A percentile compares a stretch with the other conserved stretches of the same genome.
Conservation (phyloP, 75 land plant genomes). For the Pinus albicaulis region DNA sequence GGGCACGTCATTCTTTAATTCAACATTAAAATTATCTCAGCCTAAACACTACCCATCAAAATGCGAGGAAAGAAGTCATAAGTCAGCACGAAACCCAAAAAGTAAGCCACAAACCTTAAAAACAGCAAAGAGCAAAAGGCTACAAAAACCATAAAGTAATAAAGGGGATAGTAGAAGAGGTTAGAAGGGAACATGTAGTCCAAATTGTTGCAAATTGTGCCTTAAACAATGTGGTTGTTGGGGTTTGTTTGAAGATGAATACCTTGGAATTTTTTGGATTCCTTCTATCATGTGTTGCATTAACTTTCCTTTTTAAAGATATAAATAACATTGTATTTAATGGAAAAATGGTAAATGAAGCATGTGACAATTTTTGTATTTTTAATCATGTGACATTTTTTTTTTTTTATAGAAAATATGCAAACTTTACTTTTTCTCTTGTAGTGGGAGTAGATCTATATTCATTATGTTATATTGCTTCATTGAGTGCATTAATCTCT, state of each 20-base stretch:
- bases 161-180: background rate
- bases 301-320: background rate
- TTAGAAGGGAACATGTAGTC: background rate
- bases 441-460: background rate
- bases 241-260: background rate
- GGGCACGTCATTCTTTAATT: too few relatives aligned
- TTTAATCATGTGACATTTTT: background rate
- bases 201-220: background rate
- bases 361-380: background rate
- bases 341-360: background rate
- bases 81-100: too few relatives aligned
- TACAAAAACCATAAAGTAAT: too few relatives aligned
- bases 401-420: background rate
- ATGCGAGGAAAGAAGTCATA: too few relatives aligned
- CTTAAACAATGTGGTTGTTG: background rate
- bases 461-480: background rate
- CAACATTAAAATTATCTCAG: too few relatives aligned
- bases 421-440: too few relatives aligned
- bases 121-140: too few relatives aligned
- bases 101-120: too few relatives aligned
- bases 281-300: background rate
- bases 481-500: background rate
- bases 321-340: background rate
- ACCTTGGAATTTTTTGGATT: background rate
- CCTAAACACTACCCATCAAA: too few relatives aligned